A percentile compares a stretch with the other conserved stretches of the same genome.
These are phyloP conservation scores for Dactylellina sp. DNA, from an alignment of 2,329 filamentous ascomycete species.

Conservation along the genomic window DNA sequence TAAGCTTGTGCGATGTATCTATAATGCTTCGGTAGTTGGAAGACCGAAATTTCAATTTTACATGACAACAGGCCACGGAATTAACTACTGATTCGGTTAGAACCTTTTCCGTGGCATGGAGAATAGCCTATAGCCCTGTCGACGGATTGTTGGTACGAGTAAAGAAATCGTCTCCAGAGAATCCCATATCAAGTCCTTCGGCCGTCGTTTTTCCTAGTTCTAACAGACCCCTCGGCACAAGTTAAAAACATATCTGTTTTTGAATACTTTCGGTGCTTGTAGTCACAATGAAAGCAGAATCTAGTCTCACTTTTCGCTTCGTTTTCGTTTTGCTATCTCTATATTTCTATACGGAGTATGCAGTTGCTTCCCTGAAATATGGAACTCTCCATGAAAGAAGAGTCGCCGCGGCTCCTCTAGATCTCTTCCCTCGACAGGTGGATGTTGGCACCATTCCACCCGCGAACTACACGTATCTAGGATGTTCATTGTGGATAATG, in stretches of 20 bases:
- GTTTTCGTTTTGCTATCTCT: conserved; percentile 1
- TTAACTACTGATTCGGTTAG: background rate
- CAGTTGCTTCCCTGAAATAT: conserved; percentile 4
- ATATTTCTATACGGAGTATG: conserved; percentile 14
- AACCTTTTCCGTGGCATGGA: background rate
- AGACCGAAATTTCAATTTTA: background rate
- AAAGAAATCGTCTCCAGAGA: conserved; percentile 2
- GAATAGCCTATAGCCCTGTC: background rate
- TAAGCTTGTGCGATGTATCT: background rate
- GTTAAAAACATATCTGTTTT: background rate
- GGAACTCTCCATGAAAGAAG: conserved; percentile 9
- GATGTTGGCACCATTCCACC: background rate
- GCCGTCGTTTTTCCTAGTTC: background rate
- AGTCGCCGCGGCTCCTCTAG: background rate
- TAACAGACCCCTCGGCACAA: background rate
- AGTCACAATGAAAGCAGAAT: conserved; percentile 12
- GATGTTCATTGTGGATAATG: conserved; percentile 12
- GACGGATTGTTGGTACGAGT: background rate
- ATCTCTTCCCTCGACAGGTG: conserved; percentile 1
- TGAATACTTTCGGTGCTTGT: background rate
- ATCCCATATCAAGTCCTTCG: conserved; percentile 12
- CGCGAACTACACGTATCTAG: conserved; percentile 8
- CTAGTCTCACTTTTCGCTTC: conserved; percentile 5
- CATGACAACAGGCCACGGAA: background rate
- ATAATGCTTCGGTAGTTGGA: conserved; percentile 1